Conservation (phyloP, 345 rosid species). For the Pugionium dolabratum region DNA sequence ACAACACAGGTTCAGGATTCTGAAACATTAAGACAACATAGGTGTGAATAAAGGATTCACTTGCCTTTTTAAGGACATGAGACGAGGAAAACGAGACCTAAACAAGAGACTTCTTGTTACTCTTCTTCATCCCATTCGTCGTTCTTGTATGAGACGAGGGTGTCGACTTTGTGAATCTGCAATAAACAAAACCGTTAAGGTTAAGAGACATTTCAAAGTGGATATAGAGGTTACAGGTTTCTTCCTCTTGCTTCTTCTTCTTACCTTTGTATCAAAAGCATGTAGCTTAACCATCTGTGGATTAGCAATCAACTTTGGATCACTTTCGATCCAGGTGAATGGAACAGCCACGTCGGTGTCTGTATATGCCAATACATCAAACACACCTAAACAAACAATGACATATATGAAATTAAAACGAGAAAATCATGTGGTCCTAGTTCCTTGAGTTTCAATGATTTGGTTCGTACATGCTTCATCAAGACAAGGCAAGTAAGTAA, state of each 20-base stretch:
- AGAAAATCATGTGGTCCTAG: not conserved
- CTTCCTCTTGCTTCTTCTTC: not conserved
- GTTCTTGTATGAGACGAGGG: slow-evolving; percentile 92
- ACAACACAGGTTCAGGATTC: no score
- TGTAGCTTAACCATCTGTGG: slow-evolving; percentile 99
- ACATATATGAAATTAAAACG: not conserved
- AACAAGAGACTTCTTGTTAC: not conserved
- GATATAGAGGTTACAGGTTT: not conserved
- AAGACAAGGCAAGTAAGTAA: slow-evolving; percentile 94
- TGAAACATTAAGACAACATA: not conserved
- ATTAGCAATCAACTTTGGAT: slow-evolving; percentile 89
- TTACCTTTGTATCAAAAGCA: slow-evolving; percentile 91
- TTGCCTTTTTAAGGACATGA: slow-evolving; percentile 15
- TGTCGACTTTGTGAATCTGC: slow-evolving; percentile 97
- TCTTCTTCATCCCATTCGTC: slow-evolving; percentile 94
- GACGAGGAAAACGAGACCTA: not conserved
- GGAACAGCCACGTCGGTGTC: slow-evolving; percentile 90
- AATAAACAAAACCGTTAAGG: not conserved
- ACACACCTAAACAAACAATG: slow-evolving; percentile 59
- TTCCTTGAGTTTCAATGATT: not conserved
- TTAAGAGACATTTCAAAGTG: not conserved
- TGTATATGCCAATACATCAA: slow-evolving; percentile 92
- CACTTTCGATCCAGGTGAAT: slow-evolving; percentile 95
- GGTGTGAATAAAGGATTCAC: slow-evolving; percentile 76
- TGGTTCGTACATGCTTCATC: slow-evolving; percentile 78